Percentiles rank a stretch among this genome's conserved stretches.
These are phyloP conservation scores for Parachlorella kessleri DNA, from an alignment of 139 green algal species.

Conservation along the genomic window DNA sequence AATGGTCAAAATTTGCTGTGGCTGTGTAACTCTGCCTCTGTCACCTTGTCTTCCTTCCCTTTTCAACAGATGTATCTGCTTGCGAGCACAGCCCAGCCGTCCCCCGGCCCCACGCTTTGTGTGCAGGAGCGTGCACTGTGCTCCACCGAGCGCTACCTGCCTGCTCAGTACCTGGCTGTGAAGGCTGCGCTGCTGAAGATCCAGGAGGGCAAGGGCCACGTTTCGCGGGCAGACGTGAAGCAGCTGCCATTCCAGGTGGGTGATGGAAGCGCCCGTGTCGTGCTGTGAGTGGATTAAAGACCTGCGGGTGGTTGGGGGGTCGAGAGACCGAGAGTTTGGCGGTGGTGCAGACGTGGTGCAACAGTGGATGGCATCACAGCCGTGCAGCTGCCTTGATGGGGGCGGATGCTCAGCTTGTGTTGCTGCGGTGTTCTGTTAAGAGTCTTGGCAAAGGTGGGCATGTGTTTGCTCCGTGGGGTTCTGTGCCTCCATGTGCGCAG, in stretches of 20 bases:
- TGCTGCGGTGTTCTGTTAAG: background rate
- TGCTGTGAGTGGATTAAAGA: background rate
- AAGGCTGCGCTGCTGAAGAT: constrained; percentile 75
- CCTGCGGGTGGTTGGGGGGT: background rate
- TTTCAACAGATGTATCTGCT: no score
- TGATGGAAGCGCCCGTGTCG: background rate
- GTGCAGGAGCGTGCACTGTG: constrained; percentile 80
- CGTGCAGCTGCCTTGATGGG: no score
- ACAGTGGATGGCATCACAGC: no score
- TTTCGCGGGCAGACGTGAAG: constrained; percentile 22
- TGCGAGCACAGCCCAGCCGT: no score
- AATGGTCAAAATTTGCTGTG: no score
- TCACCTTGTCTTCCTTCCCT: no score
- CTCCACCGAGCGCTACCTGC: constrained; percentile 67
- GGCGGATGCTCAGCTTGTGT: background rate
- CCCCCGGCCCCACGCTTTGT: constrained; percentile 38
- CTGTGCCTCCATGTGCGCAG: background rate
- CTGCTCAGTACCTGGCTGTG: constrained; percentile 81
- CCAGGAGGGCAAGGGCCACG: constrained; percentile 12
- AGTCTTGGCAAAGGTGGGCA: background rate
- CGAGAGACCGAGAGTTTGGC: background rate
- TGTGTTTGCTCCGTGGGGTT: background rate
- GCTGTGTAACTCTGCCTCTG: background rate
- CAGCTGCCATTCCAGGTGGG: constrained; percentile 29
- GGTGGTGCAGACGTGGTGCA: no score